phyloP scores from a whole-genome alignment of 2,329 filamentous ascomycete genomes.

The Talaromyces islandicus region DNA sequence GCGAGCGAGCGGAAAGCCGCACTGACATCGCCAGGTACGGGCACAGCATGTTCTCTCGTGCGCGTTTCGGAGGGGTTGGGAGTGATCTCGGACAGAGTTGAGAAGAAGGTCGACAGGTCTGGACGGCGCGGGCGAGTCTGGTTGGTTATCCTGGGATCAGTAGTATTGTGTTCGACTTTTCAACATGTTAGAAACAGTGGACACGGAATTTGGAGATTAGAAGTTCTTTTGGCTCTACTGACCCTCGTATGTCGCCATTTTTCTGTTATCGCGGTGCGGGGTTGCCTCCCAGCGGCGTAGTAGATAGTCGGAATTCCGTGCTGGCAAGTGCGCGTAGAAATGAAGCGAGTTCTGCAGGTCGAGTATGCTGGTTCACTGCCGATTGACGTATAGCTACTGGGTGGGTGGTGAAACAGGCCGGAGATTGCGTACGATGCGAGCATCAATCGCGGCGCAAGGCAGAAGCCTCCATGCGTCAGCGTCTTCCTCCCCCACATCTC shows the following conservation, averaged over 20 bases:
- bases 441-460: neutral
- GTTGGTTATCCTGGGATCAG: slow-evolving; percentile 20
- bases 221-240: neutral
- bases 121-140: slow-evolving; percentile 47
- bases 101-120: slow-evolving; percentile 61
- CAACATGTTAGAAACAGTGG: neutral
- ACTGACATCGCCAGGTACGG: slow-evolving; percentile 55
- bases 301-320: neutral
- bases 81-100: slow-evolving; percentile 53
- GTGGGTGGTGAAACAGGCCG: neutral
- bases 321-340: neutral
- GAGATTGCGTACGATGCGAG: neutral
- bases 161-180: slow-evolving; percentile 36
- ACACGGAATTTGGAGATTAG: neutral
- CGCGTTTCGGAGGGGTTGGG: slow-evolving; percentile 43
- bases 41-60: slow-evolving; percentile 53
- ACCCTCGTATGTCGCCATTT: neutral
- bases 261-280: neutral
- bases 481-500: neutral
- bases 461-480: neutral
- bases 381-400: neutral
- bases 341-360: neutral
- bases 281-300: neutral
- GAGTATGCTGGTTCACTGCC: neutral
- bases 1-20: slow-evolving; percentile 56